Evolutionary conservation across 2,329 filamentous ascomycete genomes (phyloP).

Genomic region (Aspergillus clavatus): DNA sequence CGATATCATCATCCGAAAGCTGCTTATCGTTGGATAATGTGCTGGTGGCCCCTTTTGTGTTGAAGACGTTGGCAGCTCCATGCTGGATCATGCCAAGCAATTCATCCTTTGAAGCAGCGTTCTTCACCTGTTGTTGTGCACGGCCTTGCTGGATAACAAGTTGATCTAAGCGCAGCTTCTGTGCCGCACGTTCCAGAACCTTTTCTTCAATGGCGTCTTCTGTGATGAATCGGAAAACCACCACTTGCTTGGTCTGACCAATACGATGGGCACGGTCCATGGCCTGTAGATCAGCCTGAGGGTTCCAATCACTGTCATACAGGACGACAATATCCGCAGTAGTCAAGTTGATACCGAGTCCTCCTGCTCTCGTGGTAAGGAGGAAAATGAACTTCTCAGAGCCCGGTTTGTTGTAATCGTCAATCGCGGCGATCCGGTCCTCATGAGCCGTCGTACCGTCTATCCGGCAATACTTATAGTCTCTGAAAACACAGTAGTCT

Average conservation of each 20-base stretch:
- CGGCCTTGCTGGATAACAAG: conserved; percentile 97
- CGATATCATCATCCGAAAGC: conserved; percentile 83
- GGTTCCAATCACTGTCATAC: conserved; percentile 98
- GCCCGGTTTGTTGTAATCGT: conserved; percentile 93
- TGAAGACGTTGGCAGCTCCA: conserved; percentile 91
- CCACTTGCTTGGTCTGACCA: conserved; percentile 95
- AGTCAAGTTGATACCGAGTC: conserved; percentile 93
- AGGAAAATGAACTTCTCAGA: conserved; percentile 98
- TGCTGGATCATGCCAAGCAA: conserved; percentile 98
- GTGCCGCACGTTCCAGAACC: conserved; percentile 90
- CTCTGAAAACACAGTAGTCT: conserved; percentile 94
- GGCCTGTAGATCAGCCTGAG: conserved; percentile 93
- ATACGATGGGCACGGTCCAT: conserved; percentile 99
- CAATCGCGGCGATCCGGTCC: conserved; percentile 93
- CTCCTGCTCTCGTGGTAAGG: conserved; percentile 90
- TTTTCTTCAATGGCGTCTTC: conserved; percentile 99
- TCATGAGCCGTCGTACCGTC: conserved; percentile 96
- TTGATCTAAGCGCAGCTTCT: conserved; percentile 93
- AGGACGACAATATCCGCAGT: conserved; percentile 92
- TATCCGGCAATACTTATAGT: conserved; percentile 94
- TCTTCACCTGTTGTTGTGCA: conserved; percentile 83
- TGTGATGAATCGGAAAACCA: conserved; percentile 94
- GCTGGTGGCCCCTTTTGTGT: conserved; percentile 63
- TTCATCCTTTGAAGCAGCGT: conserved; percentile 91
- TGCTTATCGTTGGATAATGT: conserved; percentile 56